Percentiles rank a stretch among this genome's conserved stretches.
phyloP scores from a whole-genome alignment of 495 filamentous ascomycete species.

The Daldinia grandis region DNA sequence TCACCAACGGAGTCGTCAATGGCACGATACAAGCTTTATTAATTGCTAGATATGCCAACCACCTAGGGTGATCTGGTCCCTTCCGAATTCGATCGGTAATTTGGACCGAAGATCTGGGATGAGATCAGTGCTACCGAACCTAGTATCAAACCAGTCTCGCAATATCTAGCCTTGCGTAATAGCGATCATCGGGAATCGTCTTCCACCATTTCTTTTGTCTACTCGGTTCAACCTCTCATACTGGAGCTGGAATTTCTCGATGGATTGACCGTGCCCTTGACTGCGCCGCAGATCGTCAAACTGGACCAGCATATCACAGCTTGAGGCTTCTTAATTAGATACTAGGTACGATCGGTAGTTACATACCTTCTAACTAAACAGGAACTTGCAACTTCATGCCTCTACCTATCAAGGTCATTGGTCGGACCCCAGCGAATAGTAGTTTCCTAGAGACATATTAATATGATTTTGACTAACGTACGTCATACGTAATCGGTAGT shows the following conservation, averaged over 20 bases:
- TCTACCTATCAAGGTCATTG: conserved; percentile 17
- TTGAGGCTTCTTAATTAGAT: conserved; percentile 3
- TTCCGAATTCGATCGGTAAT: conserved; percentile 30
- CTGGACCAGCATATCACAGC: not conserved
- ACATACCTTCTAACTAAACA: not conserved
- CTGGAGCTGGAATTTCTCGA: conserved; percentile 7
- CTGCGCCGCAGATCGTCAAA: conserved; percentile 17
- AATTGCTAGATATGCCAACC: not conserved
- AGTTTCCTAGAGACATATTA: not conserved
- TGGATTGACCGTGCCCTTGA: conserved; percentile 8
- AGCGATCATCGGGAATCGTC: not conserved
- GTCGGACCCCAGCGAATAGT: conserved; percentile 13
- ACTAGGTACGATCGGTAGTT: not conserved
- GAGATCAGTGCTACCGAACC: conserved; percentile 20
- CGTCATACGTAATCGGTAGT: not conserved
- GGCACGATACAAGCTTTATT: conserved; percentile 10
- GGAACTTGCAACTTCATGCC: not conserved
- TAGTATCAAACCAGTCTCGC: conserved; percentile 1
- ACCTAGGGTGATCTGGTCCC: conserved; percentile 16
- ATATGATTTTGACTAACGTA: not conserved
- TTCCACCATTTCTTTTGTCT: not conserved
- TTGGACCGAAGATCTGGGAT: conserved; percentile 39
- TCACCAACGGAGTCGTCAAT: conserved; percentile 4
- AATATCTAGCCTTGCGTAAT: conserved; percentile 20
- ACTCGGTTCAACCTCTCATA: conserved; percentile 2